Base-by-base conservation (phyloP, 78 protist species). In the Chrysochromulina tobinii region DNA sequence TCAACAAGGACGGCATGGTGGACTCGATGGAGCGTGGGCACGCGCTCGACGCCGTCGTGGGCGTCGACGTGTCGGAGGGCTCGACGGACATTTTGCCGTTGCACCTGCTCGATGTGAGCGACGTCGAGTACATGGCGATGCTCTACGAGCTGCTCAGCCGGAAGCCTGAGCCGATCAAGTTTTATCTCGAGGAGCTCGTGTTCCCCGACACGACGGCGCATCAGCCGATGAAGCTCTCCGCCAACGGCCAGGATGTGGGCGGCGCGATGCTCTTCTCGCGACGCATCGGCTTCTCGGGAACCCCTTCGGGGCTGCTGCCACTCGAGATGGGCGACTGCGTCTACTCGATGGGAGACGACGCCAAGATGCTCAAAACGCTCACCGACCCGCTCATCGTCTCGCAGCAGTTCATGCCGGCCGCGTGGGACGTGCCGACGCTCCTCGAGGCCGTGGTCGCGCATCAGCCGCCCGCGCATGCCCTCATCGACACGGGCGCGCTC, bases 231-330 rank as follows among this genome's bases (percentile, higher is more conserved):
- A 95, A 95, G 95, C 55, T 95, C 53, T 20, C 67, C 2, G 95
- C 97, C 21, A 90, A 88, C 18, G 97, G 97, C 25, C 94, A 92
- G 54, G 96, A 94, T 25, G 81, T 94, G 5, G 96, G 96, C 57
- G 27, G 90, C 61, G 25, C 5, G 54, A 73, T 94, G n/a, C 91
- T 94, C 54, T 92, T 92, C 38, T 53, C 89, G 7, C 25, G 83
- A 0, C 94, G 97, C 17, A 25, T 94, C 55, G 96, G 94, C 8
- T 96, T 96, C 86, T 87, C 93, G 5, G 97, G 91, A 50, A 96
- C 97, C 53, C 97, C 97, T 12, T 88, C 93, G 7, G 81, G 92
- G 69, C 93, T 96, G 53, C 83, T 96, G 58, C 97, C 97, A 14
- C 75, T 92, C 50, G 97, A 96, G 81, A 94, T 96, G 88, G 97